Conservation (phyloP, 169 alveolate genomes). For the Plasmodium fragile region DNA sequence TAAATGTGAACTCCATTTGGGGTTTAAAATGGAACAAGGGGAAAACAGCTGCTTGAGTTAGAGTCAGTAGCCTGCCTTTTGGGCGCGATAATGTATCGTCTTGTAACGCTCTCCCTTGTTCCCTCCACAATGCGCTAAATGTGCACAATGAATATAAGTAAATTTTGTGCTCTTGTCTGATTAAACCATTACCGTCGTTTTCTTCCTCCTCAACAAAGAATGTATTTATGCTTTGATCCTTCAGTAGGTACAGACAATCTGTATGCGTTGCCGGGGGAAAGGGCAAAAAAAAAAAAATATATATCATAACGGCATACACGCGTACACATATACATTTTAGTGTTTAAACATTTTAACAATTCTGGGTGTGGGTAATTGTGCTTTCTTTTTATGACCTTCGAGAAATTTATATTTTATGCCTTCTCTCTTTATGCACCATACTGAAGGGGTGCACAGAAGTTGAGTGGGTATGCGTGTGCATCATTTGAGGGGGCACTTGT, state of each 20-base stretch:
- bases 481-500: not conserved
- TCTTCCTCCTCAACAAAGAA: constrained; percentile 55
- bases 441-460: constrained; percentile 3
- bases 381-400: constrained; percentile 53
- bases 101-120: not conserved
- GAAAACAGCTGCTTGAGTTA: not conserved
- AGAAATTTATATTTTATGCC: constrained; percentile 70
- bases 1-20: not conserved
- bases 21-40: not conserved
- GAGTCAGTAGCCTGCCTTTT: not conserved
- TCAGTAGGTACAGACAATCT: constrained; percentile 57
- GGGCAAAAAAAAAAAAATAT: not conserved
- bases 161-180: not conserved
- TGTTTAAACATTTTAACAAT: not conserved
- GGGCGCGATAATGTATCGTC: not conserved
- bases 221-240: constrained; percentile 12
- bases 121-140: not conserved
- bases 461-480: not conserved
- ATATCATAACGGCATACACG: not conserved
- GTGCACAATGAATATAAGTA: not conserved
- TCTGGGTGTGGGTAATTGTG: not conserved
- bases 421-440: constrained; percentile 67
- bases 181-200: constrained; percentile 25
- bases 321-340: not conserved
- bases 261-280: not conserved